Evolutionary conservation across 2,329 filamentous ascomycete genomes (phyloP), one percentile per base, ranked within the genome.

Genomic region (Teratosphaeriaceae sp.): DNA sequence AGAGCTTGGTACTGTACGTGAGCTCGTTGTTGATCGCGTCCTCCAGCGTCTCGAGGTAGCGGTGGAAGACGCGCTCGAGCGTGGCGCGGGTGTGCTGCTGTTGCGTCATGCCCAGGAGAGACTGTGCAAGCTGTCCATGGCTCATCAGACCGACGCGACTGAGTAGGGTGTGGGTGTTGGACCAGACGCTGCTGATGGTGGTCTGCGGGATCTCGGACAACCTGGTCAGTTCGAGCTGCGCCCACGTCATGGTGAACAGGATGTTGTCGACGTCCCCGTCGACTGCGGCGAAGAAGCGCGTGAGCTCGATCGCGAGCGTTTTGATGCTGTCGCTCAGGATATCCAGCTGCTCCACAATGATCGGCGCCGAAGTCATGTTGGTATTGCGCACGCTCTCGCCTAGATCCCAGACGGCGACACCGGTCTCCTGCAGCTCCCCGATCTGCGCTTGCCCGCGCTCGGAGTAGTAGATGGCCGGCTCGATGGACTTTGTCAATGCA

Each of bases 241-340:
- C 86, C 90, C 90, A 96, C 61, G 95, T 88, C 88, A 97, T 96
- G 40, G 94, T 88, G 47, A 92, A 84, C 26, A 97, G 75, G 53
- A 96, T 94, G 47, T 84, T 83, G 57, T 96, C 90, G 55, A 97
- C 85, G 58, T 96, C 90, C 20, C 88, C 86, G 56, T 96, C 88
- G 11, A 97, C 88, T 52, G 89, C 87, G 40, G 88, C 85, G 63
- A 96, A 95, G 70, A 97, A 96, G 57, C 83, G 82, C 6, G 86
- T 94, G 53, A 96, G 76, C 62, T 95, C 88, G 13, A 88, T 74
- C 1, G 88, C 86, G 19, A 97, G 73, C 2, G 80, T 82, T 66
- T 90, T 94, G 48, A 96, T 76, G 42, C 80, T 88, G 49, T 94
- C 88, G 50, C 85, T 89, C 27, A 96, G 72, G 43, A 84, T 84